Percentiles rank a stretch among this genome's conserved stretches.
Evolutionary conservation across 1,139 yeast genomes (phyloP).

Genomic region (Suhomyces bolitotheri): DNA sequence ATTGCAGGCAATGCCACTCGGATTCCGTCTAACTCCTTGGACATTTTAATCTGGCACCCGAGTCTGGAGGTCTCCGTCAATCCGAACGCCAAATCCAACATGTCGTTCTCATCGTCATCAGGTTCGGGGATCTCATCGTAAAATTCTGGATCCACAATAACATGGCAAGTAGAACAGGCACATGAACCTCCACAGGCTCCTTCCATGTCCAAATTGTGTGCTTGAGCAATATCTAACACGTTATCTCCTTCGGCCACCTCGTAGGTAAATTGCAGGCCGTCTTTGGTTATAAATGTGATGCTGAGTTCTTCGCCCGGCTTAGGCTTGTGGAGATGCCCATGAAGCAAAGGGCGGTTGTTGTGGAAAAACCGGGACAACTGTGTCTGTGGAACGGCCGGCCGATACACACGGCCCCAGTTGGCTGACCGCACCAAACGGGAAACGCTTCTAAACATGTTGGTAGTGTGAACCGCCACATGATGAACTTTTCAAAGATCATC

Average conservation of each 20-base stretch:
- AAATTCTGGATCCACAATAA: constrained; percentile 91
- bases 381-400: constrained; percentile 1
- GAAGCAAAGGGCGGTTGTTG: constrained; percentile 33
- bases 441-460: constrained; percentile 10
- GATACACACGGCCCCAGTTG: neutral
- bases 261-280: constrained; percentile 75
- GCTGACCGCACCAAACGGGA: constrained; percentile 7
- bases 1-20: constrained; percentile 97
- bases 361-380: constrained; percentile 20
- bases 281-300: constrained; percentile 88
- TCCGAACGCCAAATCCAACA: constrained; percentile 97
- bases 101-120: constrained; percentile 95
- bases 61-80: constrained; percentile 93
- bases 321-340: constrained; percentile 88
- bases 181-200: constrained; percentile 99
- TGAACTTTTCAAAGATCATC: neutral
- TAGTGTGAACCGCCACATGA: neutral
- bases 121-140: constrained; percentile 94
- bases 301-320: constrained; percentile 92
- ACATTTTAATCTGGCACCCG: constrained; percentile 92
- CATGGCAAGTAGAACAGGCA: constrained; percentile 97
- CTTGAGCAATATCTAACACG: constrained; percentile 91
- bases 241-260: constrained; percentile 95
- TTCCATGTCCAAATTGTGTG: constrained; percentile 90
- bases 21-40: constrained; percentile 86